A percentile compares a stretch with the other conserved stretches of the same genome.
Evolutionary conservation across 1,139 yeast species (phyloP).

Genomic region (Diutina pseudorugosa): DNA sequence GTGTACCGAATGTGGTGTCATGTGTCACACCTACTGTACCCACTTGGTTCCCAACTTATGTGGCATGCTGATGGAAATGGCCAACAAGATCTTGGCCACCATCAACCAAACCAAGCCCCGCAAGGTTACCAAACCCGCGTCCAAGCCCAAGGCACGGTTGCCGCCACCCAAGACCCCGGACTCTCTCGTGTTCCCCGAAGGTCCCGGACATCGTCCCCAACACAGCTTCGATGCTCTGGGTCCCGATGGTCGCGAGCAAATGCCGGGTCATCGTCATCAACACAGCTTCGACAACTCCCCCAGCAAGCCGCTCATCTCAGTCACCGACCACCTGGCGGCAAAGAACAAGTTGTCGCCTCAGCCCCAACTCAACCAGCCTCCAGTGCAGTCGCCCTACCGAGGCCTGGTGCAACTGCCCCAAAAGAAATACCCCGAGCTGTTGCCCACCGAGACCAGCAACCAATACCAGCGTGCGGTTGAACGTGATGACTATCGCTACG

Average conservation of each 20-base stretch:
- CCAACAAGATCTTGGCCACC: slow-evolving; percentile 75
- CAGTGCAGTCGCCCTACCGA: background rate
- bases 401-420: slow-evolving; percentile 2
- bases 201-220: slow-evolving; percentile 2
- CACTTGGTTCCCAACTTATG: slow-evolving; percentile 96
- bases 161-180: slow-evolving; percentile 2
- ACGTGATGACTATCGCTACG: slow-evolving; percentile 1
- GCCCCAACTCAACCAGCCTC: background rate
- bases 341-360: background rate
- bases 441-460: slow-evolving; percentile 26
- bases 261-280: slow-evolving; percentile 1
- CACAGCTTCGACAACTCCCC: background rate
- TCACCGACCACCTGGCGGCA: slow-evolving; percentile 1
- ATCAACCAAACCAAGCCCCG: slow-evolving; percentile 64
- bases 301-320: background rate
- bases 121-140: background rate
- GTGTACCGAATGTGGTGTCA: slow-evolving; percentile 89
- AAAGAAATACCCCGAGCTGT: slow-evolving; percentile 8
- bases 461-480: slow-evolving; percentile 23
- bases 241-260: background rate
- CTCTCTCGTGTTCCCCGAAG: background rate
- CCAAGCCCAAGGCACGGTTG: background rate
- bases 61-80: slow-evolving; percentile 97
- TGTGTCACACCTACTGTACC: slow-evolving; percentile 88
- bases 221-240: background rate